A percentile compares a stretch with the other conserved stretches of the same genome.
phyloP scores from a whole-genome alignment of 2,329 filamentous ascomycete genomes.

The Colletotrichum kahawae region DNA sequence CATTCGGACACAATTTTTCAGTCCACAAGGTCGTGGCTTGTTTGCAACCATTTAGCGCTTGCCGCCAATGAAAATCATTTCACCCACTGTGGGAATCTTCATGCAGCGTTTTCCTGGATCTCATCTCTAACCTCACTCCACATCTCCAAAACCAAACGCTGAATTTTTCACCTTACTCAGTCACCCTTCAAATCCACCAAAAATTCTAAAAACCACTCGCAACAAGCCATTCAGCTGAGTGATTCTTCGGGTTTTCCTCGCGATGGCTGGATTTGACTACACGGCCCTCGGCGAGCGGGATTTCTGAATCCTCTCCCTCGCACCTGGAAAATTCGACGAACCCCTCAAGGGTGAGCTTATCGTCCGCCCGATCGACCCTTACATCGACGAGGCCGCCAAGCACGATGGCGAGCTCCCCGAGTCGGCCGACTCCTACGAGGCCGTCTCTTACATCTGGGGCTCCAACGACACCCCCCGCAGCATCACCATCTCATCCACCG shows the following conservation, averaged over 20 bases:
- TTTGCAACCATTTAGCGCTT: background rate
- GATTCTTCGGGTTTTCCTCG: background rate
- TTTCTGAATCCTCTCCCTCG: conserved; percentile 10
- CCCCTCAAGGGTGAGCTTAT: conserved; percentile 5
- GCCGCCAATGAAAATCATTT: conserved; percentile 1
- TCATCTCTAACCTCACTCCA: conserved; percentile 18
- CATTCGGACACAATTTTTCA: background rate
- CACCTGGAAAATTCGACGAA: background rate
- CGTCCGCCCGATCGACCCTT: background rate
- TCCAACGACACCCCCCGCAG: conserved; percentile 7
- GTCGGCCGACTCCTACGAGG: conserved; percentile 14
- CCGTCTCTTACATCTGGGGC: conserved; percentile 23
- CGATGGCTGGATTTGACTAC: background rate
- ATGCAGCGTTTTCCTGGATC: conserved; percentile 9
- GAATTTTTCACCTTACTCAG: background rate
- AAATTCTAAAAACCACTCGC: background rate
- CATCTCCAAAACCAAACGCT: conserved; percentile 1
- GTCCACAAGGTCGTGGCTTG: background rate
- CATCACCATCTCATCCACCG: background rate
- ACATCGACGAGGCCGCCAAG: conserved; percentile 14
- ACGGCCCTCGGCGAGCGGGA: conserved; percentile 11
- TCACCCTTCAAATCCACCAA: background rate
- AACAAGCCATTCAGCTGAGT: background rate
- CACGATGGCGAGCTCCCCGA: conserved; percentile 4
- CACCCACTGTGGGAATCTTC: conserved; percentile 5